Conservation (phyloP, 768 basidiomycete genomes). For the Daedalea quercina region DNA sequence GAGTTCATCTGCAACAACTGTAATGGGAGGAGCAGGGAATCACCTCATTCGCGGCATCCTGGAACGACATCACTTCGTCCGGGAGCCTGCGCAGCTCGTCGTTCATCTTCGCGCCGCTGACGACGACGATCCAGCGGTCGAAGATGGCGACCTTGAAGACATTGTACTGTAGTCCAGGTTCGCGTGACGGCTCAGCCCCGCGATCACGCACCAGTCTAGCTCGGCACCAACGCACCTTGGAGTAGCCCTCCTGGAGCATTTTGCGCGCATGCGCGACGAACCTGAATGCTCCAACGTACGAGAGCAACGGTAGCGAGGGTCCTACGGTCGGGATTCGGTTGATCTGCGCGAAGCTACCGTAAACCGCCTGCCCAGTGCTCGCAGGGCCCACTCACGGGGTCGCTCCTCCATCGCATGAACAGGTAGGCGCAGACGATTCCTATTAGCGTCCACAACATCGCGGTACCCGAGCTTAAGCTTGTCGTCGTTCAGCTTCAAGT, state of each 20-base stretch:
- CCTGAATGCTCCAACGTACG: slow-evolving; percentile 10
- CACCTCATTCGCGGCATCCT: slow-evolving; percentile 36
- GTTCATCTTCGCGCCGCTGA: slow-evolving; percentile 35
- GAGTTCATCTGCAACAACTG: too few relatives aligned
- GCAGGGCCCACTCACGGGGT: too few relatives aligned
- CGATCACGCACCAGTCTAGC: not conserved
- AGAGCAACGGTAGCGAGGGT: slow-evolving; percentile 14
- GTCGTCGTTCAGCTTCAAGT: too few relatives aligned
- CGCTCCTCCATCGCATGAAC: too few relatives aligned
- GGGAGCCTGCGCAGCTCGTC: slow-evolving; percentile 44
- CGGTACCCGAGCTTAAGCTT: too few relatives aligned
- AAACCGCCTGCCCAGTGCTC: too few relatives aligned
- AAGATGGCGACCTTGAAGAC: slow-evolving; percentile 38
- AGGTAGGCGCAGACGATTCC: too few relatives aligned
- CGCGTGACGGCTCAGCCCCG: not conserved
- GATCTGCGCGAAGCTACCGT: too few relatives aligned
- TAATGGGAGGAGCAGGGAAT: too few relatives aligned
- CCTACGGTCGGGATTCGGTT: slow-evolving; percentile 17
- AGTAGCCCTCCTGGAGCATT: slow-evolving; percentile 13
- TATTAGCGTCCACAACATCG: too few relatives aligned
- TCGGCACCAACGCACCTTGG: not conserved
- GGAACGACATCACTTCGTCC: slow-evolving; percentile 38
- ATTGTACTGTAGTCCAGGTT: slow-evolving; percentile 7
- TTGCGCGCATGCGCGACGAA: slow-evolving; percentile 2
- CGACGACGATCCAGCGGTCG: slow-evolving; percentile 40